Conservation (phyloP, 495 filamentous ascomycete genomes). For the Aspergillus sparsus region DNA sequence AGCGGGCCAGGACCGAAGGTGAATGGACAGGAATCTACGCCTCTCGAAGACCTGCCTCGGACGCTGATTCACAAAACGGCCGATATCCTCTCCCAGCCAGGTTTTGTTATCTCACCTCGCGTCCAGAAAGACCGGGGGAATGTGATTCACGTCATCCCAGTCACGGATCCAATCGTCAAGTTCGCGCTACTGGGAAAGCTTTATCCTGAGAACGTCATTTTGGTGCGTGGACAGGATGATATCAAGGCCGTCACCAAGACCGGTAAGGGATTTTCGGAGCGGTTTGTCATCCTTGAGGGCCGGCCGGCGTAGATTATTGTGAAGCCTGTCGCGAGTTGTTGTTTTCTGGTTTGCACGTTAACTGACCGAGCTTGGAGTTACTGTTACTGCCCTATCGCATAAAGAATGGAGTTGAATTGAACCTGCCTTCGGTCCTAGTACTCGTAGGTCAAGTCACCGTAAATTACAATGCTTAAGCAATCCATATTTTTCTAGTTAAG, state of each 20-base stretch:
- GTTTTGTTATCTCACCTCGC: slow-evolving; percentile 3
- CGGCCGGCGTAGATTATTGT: not conserved
- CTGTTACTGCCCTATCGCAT: slow-evolving; percentile 1
- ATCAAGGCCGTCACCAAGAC: slow-evolving; percentile 9
- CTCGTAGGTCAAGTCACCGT: not conserved
- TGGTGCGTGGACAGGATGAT: slow-evolving; percentile 4
- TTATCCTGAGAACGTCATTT: slow-evolving; percentile 11
- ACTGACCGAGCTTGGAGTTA: not conserved
- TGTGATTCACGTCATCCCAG: slow-evolving; percentile 9
- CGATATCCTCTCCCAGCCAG: slow-evolving; percentile 9
- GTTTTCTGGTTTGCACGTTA: not conserved
- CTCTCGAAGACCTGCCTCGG: not conserved
- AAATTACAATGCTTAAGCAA: not conserved
- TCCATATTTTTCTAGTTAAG: not conserved
- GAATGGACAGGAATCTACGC: slow-evolving; percentile 2
- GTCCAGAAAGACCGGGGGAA: not conserved
- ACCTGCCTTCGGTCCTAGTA: not conserved
- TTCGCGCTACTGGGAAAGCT: slow-evolving; percentile 7
- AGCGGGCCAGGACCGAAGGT: not conserved
- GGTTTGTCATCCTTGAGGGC: slow-evolving; percentile 9
- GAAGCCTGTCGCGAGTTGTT: not conserved
- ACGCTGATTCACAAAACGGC: slow-evolving; percentile 10
- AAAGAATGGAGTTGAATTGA: slow-evolving; percentile 4
- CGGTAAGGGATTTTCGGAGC: slow-evolving; percentile 12
- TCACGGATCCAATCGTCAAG: slow-evolving; percentile 12